Conservation (phyloP, 306 rosid genomes). For the Cotoneaster glaucophyllus region DNA sequence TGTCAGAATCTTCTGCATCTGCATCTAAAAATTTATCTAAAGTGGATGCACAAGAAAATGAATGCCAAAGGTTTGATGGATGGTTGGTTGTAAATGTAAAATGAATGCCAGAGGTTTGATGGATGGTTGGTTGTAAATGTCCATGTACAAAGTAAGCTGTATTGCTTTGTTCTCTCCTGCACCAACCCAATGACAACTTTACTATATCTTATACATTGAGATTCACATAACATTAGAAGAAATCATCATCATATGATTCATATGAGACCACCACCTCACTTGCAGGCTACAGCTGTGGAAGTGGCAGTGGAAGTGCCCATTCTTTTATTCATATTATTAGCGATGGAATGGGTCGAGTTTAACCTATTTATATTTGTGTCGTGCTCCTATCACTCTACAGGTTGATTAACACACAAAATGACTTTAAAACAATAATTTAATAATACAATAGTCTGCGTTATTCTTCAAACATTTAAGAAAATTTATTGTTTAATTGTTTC, state of each 20-base stretch:
- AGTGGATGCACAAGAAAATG: neutral
- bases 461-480: too few species aligned
- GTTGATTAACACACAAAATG: too few species aligned
- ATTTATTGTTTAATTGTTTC: neutral
- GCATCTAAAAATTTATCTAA: neutral
- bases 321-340: neutral
- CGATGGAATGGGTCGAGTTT: neutral
- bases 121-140: neutral
- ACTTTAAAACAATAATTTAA: too few species aligned
- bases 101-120: too few species aligned
- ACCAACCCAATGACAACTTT: slow-evolving; percentile 19
- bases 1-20: neutral
- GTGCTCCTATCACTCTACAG: fast-evolving
- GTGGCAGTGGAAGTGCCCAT: neutral
- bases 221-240: neutral
- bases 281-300: neutral
- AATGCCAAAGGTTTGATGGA: neutral
- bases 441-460: neutral
- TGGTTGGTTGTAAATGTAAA: neutral
- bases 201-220: slow-evolving; percentile 12
- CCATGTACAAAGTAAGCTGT: neutral
- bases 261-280: neutral
- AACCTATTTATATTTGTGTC: neutral
- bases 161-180: slow-evolving; percentile 7
- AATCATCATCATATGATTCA: slow-evolving; percentile 4